A percentile compares a stretch with the other conserved stretches of the same genome.
Evolutionary conservation across 805 yeast species (phyloP).

Genomic region (Lipomyces orientalis): DNA sequence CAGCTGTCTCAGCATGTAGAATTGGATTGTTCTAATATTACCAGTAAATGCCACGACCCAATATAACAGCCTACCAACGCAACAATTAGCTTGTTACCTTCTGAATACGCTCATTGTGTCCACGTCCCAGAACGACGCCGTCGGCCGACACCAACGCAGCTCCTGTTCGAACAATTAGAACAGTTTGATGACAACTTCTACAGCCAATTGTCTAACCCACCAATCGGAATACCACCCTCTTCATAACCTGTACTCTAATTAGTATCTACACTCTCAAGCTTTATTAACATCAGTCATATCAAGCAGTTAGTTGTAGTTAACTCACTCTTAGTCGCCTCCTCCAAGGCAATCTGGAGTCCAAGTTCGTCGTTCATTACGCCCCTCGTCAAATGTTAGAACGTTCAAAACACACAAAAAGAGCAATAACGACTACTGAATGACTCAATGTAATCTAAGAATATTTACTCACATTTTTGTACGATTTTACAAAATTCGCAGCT

Average conservation of each 20-base stretch:
- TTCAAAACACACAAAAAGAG: not conserved
- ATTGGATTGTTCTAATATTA: slow-evolving; percentile 51
- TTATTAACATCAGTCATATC: not conserved
- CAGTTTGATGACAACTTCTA: slow-evolving; percentile 16
- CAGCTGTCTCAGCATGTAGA: slow-evolving; percentile 89
- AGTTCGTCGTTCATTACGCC: slow-evolving; percentile 33
- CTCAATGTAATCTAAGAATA: not conserved
- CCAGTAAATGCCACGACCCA: not conserved
- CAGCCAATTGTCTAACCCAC: slow-evolving; percentile 34
- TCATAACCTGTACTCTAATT: slow-evolving; percentile 54
- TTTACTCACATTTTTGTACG: no score
- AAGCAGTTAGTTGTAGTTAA: not conserved
- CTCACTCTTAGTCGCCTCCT: slow-evolving; percentile 36
- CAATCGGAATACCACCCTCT: slow-evolving; percentile 94
- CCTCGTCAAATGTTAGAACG: not conserved
- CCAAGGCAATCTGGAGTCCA: slow-evolving; percentile 35
- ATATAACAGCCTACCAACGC: not conserved
- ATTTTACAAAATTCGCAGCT: no score
- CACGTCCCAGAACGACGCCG: slow-evolving; percentile 82
- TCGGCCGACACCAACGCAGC: slow-evolving; percentile 75
- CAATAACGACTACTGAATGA: not conserved
- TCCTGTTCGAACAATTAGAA: slow-evolving; percentile 47
- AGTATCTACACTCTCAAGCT: not conserved
- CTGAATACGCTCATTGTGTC: slow-evolving; percentile 91
- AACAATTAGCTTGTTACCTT: slow-evolving; percentile 57